Evolutionary conservation across 495 filamentous ascomycete genomes (phyloP), one percentile per base, ranked within the genome.

Genomic region (Trichoderma gamsii): DNA sequence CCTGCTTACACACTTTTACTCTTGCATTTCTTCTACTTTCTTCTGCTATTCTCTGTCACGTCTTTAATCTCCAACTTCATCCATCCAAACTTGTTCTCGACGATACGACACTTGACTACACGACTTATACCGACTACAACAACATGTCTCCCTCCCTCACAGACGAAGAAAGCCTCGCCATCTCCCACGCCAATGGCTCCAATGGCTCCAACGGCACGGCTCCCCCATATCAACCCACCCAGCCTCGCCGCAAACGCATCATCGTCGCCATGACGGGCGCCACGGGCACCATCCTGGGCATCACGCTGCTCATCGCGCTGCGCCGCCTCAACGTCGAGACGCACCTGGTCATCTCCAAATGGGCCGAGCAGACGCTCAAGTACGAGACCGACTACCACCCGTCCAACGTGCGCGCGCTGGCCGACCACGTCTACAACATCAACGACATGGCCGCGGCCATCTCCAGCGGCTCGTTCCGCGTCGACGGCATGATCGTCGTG

Each of bases 221-320:
- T 38, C 35, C 35, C 8, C 35, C 5, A 38, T 6, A 6, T 38
- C 35, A 6, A 3, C n/a, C 21, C 9, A n/a, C n/a, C 11, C 49
- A 21, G n/a, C 49, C 49, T 52, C 49, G 18, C 49, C 18, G 18
- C 49, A 52, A 52, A 11, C 49, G 49, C 49, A 79, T 81, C 67
- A 72, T 80, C 16, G 72, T 82, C 0, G 80, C 74, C 21, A 78
- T 81, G 72, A 82, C 78, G 3, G 80, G 79, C 3, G 79, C 79
- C 6, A 82, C 78, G 0, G 80, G 79, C 1, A 72, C 79, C 7
- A 69, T 77, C 2, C 71, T 80, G 18, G 78, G 77, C 0, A 79
- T 80, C 63, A 79, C 74, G 51, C 41, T 76, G 0, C 75, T 82
- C 29, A 70, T 75, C 5, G 75, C 75, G 11, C 74, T 82, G 2